Evolutionary conservation across 2,329 filamentous ascomycete species (phyloP), one percentile per base, ranked within the genome.

Genomic region (Xylariaceae sp.): DNA sequence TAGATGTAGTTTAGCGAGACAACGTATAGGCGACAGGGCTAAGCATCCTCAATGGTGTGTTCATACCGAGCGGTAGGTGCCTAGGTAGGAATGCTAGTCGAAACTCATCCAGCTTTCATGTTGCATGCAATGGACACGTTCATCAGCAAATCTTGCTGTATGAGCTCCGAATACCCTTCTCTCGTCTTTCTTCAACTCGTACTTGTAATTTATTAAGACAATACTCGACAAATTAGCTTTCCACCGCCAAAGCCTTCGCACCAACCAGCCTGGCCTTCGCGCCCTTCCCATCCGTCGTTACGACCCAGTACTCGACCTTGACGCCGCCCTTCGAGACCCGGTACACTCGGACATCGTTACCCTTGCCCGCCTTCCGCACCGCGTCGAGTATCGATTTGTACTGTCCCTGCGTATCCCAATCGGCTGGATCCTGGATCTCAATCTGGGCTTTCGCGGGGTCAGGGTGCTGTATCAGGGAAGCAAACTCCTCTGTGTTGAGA

Each of bases 301-400:
- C 68, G 44, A 95, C 69, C 76, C 83, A 95, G 64, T 95, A 95
- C 66, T 94, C 87, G 12, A 74, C 73, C 59, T 84, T 76, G 19
- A 81, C 79, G 11, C 70, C 69, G 34, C 77, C 80, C 53, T 78
- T 71, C 44, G 73, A 68, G 8, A 94, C 79, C 39, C 78, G 72
- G 57, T 93, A 95, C 17, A 95, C 81, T 59, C 83, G 79, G 39
- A 91, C 78, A 49, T 87, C 82, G 46, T 73, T 76, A 2, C 85
- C 79, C 59, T 74, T 70, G 17, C 74, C 75, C 12, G 76, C 81
- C 60, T 79, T 69, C 49, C 75, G 74, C 37, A 90, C 83, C 12
- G 85, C 86, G 28, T 86, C 76, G 3, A 89, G 64, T 26, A 91
- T 67, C 12, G 77, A 71, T 45, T 67, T 69, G 61, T 96, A 95